These are phyloP conservation scores for Boletus huronensis DNA, from an alignment of 768 basidiomycete species.

Conservation along the genomic window DNA sequence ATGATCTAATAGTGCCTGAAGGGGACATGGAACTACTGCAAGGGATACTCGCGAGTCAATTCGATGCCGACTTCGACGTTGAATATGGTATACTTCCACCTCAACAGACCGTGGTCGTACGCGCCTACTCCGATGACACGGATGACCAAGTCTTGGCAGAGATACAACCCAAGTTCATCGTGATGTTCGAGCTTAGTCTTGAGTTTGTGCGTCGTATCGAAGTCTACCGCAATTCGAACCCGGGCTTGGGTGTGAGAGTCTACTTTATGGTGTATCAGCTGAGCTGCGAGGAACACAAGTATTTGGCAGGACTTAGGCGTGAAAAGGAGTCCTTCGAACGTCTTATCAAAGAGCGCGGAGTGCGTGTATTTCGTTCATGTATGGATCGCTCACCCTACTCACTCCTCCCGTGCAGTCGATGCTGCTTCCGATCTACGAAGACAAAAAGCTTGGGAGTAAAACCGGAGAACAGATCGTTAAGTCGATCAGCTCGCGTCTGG, in stretches of 20 bases:
- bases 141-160: constrained; percentile 89
- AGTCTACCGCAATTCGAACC: constrained; percentile 84
- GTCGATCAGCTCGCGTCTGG: constrained; percentile 80
- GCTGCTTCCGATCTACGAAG: constrained; percentile 80
- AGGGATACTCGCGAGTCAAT: constrained; percentile 27
- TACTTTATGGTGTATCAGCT: constrained; percentile 96
- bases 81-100: constrained; percentile 77
- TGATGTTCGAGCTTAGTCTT: constrained; percentile 94
- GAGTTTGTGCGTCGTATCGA: constrained; percentile 92
- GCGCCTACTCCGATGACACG: constrained; percentile 87
- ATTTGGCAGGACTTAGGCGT: constrained; percentile 79
- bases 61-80: constrained; percentile 62
- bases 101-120: constrained; percentile 78
- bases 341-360: constrained; percentile 88
- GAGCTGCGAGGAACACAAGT: constrained; percentile 94
- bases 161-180: constrained; percentile 84
- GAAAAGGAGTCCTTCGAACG: constrained; percentile 95
- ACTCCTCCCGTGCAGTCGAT: constrained; percentile 57
- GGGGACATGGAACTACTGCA: constrained; percentile 24
- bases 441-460: constrained; percentile 39
- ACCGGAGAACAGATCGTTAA: constrained; percentile 61
- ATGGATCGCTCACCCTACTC: neutral
- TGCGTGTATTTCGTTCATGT: constrained; percentile 39
- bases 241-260: constrained; percentile 79
- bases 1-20: constrained; percentile 16